Evolutionary conservation across 2,329 filamentous ascomycete genomes (phyloP), one percentile per base, ranked within the genome.

Genomic region (Venturia carpophila): DNA sequence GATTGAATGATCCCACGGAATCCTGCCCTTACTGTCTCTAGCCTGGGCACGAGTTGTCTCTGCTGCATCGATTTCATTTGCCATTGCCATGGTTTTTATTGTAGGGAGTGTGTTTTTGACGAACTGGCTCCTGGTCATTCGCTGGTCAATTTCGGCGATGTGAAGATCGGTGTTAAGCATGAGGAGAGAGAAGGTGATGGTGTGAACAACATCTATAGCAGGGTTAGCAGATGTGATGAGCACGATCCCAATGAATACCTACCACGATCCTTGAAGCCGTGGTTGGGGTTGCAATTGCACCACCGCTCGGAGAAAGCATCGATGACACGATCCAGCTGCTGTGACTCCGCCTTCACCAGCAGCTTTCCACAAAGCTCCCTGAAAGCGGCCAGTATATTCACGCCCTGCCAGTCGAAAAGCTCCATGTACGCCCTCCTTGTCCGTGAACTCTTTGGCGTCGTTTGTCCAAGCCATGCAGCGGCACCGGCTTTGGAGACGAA

Each of bases 31-130:
- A 71, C 21, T 73, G 55, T 24, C 66, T 3, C 65, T 67, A 13
- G 66, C 64, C 13, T 63, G 66, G 9, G 71, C 68, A 37, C 70
- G 68, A 30, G 73, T 66, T 1, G 71, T 73, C 3, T 73, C 72
- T 9, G 87, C 83, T 68, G 89, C 88, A 1, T 82, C 83, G 67
- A 87, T 83, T 1, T 89, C 85, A 0, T 82, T 84, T n/a, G 87
- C 85, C 70, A 96, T 91, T 47, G 83, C 79, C 11, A 92, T 83
- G 15, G 91, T 87, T 66, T 85, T 86, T 68, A 99, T 90, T 0
- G 93, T 96, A 0, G 90, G 89, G 81, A 97, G 87, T 5, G 94
- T 97, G 73, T 99, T 99, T 76, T 95, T 96, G 73, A 99, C 85
- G 72, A 97, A 99, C 72, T 97, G 93, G 68, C 83, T 88, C 65